Conservation (phyloP, 2,329 filamentous ascomycete species). For the Emmonsiellopsis sp. region DNA sequence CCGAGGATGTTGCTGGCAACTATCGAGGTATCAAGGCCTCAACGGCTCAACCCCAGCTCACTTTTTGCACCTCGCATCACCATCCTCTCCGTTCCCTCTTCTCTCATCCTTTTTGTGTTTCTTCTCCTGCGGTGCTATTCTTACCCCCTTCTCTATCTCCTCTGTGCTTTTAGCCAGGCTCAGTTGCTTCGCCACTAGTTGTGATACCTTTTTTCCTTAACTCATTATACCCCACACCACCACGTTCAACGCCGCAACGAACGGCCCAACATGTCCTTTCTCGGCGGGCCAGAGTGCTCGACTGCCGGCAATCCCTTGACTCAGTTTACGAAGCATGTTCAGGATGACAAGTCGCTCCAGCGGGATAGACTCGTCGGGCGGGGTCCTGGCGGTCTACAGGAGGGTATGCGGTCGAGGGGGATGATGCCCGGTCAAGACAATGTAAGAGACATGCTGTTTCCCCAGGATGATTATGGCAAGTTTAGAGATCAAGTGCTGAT, state of each 20-base stretch:
- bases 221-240: neutral
- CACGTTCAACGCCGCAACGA: neutral
- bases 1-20: slow-evolving; percentile 1
- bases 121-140: neutral
- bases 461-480: neutral
- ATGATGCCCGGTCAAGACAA: slow-evolving; percentile 65
- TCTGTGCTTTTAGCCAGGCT: neutral
- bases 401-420: slow-evolving; percentile 65
- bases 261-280: slow-evolving; percentile 67
- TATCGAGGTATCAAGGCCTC: neutral
- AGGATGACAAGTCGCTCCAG: slow-evolving; percentile 91
- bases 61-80: neutral
- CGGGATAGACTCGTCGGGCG: slow-evolving; percentile 76
- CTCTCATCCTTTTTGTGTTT: neutral
- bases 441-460: slow-evolving; percentile 30
- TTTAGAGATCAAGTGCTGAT: slow-evolving; percentile 2
- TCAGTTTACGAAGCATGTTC: slow-evolving; percentile 94
- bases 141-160: neutral
- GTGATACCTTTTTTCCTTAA: neutral
- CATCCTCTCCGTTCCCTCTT: neutral
- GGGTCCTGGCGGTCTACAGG: slow-evolving; percentile 59
- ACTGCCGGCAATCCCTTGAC: slow-evolving; percentile 91
- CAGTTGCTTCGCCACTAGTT: too few species aligned
- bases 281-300: slow-evolving; percentile 93
- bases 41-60: neutral